Base-by-base conservation (phyloP, 2,329 filamentous ascomycete species). In the Paraphaeosphaeria minitans region DNA sequence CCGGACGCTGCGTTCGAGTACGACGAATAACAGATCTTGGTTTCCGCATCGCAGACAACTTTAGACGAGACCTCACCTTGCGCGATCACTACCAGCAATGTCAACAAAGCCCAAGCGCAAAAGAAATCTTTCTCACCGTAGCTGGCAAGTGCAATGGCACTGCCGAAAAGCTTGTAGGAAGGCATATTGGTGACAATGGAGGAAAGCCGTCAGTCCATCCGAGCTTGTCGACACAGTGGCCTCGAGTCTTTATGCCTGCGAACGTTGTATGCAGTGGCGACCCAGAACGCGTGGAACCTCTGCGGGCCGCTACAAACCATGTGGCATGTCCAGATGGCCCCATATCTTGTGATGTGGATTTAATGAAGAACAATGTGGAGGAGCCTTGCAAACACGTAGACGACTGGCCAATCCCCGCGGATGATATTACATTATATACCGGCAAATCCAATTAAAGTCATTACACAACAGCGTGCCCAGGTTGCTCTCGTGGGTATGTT, bases 11-110 rank as follows among this genome's bases (percentile, higher is more conserved):
- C 54, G 50, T 72, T 62, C 53, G 67, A 62, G 58, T 75, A 74
- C 37, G 65, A 65, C 33, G 72, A 72, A 57, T 68, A 74, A 52
- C 66, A 72, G 53, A 74, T 73, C 52, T 69, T 71, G 27, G 71
- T 72, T 41, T 64, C 62, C 52, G 65, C 55, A 66, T 74, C 71
- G 56, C 68, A 72, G 54, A 66, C 57, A 64, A 69, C 59, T 60
- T 67, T 73, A 57, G 70, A 72, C 45, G 66, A 57, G 19, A 62
- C 65, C 64, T 71, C 63, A 70, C 64, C 67, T 70, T 73, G 69
- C 60, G 70, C 68, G 60, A 67, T 55, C 53, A 59, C 71, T 73
- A 53, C 27, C 47, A 24, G 14, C 16, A n/a, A 29, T 42, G 48
- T 71, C 47, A 69, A 60, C 49, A 51, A 42, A 47, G 31, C 33